Evolutionary conservation across 148 eudicot genomes (phyloP), one percentile per base, ranked within the genome.

Genomic region (Rhododendron ovatum): DNA sequence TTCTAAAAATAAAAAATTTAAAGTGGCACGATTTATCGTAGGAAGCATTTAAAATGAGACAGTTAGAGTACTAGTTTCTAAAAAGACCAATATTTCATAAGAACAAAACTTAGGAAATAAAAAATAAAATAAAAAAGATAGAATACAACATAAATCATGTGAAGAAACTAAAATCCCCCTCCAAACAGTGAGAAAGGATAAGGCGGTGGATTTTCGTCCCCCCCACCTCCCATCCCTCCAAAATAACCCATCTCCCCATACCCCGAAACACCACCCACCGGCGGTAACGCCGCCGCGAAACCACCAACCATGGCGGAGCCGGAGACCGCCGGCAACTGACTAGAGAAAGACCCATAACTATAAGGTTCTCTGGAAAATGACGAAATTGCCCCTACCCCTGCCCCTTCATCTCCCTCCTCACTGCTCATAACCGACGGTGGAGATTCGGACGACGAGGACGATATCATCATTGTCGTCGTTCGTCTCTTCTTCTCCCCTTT

Each of bases 151-250:
- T 57, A 59, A 83, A 59, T 37, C 47, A 69, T 57, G 41, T 18
- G 55, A 80, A 57, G 33, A 13, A 78, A 30, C 91, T 96, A 95
- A 90, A 94, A 94, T 1, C 96, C 94, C 41, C 95, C 93, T 45
- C 91, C 93, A 6, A 96, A 88, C 51, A 94, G 88, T 55, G 98
- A 95, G 88, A 96, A 96, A 13, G 99, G 99, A 90, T 95, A 96
- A 33, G 92, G 89, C 81, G 91, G 91, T 26, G 87, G 82, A 78
- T 76, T 86, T 8, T 63, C 88, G 17, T 87, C 87, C 61, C 11
- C 90, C 79, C 30, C 83, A 50, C 35, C 65, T 22, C 13, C 84
- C 47, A 81, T 47, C 14, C 90, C 89, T 74, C 89, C 89, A 33
- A 84, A 88, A 50, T 84, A 89, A 84, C 86, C 83, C 2, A 51